phyloP scores from a whole-genome alignment of 2,329 filamentous ascomycete genomes.

The Scedosporium apiospermum region DNA sequence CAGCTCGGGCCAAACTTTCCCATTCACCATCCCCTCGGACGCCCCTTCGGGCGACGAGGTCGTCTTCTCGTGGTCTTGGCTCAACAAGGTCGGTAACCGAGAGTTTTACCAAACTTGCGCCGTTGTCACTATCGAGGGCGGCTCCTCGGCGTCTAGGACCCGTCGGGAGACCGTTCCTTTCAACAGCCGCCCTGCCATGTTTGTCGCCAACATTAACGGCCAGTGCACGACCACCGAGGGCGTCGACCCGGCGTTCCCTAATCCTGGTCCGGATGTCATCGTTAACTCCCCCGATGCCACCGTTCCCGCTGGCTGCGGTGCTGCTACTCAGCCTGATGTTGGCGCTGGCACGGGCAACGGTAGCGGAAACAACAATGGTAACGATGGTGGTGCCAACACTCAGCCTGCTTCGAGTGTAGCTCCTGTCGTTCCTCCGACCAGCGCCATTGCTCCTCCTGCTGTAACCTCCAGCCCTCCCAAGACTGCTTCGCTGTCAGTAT shows the following conservation, averaged over 20 bases:
- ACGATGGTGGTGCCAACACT: slow-evolving; percentile 3
- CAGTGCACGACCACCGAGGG: slow-evolving; percentile 49
- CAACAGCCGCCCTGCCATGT: slow-evolving; percentile 53
- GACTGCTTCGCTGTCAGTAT: slow-evolving; percentile 17
- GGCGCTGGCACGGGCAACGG: slow-evolving; percentile 17
- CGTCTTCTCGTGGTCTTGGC: slow-evolving; percentile 69
- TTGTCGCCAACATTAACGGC: slow-evolving; percentile 58
- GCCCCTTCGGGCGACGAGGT: slow-evolving; percentile 47
- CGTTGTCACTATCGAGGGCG: slow-evolving; percentile 48
- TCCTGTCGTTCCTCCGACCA: background rate
- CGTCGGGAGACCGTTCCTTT: slow-evolving; percentile 28
- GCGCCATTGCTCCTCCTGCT: slow-evolving; percentile 9
- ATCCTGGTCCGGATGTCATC: slow-evolving; percentile 49
- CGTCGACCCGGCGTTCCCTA: slow-evolving; percentile 53
- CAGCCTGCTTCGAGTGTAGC: background rate
- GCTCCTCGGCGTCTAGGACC: slow-evolving; percentile 21
- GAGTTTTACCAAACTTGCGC: slow-evolving; percentile 89
- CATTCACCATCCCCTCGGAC: slow-evolving; percentile 57
- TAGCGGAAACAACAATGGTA: slow-evolving; percentile 3
- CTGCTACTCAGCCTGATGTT: slow-evolving; percentile 11
- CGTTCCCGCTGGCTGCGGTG: slow-evolving; percentile 26
- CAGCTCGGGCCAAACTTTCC: slow-evolving; percentile 37
- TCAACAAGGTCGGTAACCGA: slow-evolving; percentile 66
- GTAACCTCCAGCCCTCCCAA: slow-evolving; percentile 9
- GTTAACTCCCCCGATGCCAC: slow-evolving; percentile 24